Evolutionary conservation across 169 alveolate species (phyloP).

Genomic region (Plasmodium fragile): DNA sequence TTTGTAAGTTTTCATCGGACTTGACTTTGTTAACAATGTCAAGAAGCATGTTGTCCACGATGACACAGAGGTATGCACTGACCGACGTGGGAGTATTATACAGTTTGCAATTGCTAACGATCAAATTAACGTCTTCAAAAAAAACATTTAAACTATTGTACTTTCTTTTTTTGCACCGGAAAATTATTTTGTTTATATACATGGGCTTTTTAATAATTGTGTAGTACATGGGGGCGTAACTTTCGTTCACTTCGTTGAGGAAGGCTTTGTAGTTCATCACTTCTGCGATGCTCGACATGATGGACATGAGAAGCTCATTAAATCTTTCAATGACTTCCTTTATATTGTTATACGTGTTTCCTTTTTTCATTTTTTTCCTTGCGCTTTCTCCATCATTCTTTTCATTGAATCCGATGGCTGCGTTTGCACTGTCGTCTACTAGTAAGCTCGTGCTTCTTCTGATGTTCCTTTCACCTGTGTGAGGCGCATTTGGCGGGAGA

Average conservation of each 20-base stretch:
- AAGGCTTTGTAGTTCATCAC: constrained; percentile 51
- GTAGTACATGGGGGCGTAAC: constrained; percentile 73
- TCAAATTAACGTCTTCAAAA: constrained; percentile 65
- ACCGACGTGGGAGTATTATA: constrained; percentile 73
- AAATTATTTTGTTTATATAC: constrained; percentile 71
- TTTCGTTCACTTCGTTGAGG: constrained; percentile 74
- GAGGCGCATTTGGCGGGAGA: not conserved
- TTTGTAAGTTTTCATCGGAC: constrained; percentile 22
- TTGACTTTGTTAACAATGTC: constrained; percentile 50
- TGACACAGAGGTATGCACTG: constrained; percentile 65
- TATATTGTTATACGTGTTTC: constrained; percentile 59
- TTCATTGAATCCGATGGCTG: not conserved
- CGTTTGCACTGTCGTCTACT: not conserved
- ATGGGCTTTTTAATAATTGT: constrained; percentile 64
- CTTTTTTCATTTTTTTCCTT: constrained; percentile 40
- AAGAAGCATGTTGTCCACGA: constrained; percentile 54
- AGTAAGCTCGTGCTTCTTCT: constrained; percentile 1
- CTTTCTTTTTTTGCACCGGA: constrained; percentile 62
- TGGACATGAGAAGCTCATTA: constrained; percentile 22
- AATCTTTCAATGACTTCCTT: constrained; percentile 69
- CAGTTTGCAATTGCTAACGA: constrained; percentile 55
- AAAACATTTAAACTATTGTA: constrained; percentile 61
- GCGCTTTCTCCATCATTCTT: constrained; percentile 11
- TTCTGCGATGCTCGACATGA: constrained; percentile 34
- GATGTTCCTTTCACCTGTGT: not conserved